Conservation (phyloP, 2,329 filamentous ascomycete genomes). For the Exophiala sp. region DNA sequence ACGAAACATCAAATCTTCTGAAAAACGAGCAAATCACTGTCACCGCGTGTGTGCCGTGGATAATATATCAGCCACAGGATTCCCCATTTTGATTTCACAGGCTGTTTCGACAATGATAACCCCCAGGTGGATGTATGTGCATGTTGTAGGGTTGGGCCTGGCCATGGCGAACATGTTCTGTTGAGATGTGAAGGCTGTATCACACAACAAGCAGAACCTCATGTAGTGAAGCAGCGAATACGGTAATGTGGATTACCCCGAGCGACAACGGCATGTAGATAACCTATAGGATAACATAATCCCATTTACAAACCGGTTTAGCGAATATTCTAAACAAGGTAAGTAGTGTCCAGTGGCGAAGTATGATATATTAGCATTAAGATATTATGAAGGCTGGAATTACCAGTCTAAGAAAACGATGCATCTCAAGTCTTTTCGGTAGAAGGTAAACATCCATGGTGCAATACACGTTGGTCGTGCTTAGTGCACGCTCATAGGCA, state of each 20-base stretch:
- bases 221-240: too few species aligned
- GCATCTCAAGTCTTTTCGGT: too few species aligned
- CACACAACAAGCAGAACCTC: too few species aligned
- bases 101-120: background rate
- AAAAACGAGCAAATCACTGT: background rate
- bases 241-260: too few species aligned
- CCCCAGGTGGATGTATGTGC: background rate
- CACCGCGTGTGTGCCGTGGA: constrained; percentile 1
- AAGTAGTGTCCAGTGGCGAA: background rate
- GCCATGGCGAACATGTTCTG: background rate
- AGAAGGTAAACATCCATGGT: background rate
- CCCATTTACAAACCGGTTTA: background rate
- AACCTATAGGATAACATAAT: background rate
- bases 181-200: too few species aligned
- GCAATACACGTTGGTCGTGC: background rate
- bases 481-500: background rate
- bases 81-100: background rate
- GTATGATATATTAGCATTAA: background rate
- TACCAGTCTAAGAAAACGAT: too few species aligned
- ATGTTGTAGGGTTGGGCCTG: background rate
- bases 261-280: too few species aligned
- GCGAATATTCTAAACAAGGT: background rate
- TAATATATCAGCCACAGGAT: background rate
- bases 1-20: background rate
- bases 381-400: background rate